A percentile compares a stretch with the other conserved stretches of the same genome.
These are phyloP conservation scores for Globisporangium barbulae DNA, from an alignment of 352 stramenopile species.

Conservation along the genomic window DNA sequence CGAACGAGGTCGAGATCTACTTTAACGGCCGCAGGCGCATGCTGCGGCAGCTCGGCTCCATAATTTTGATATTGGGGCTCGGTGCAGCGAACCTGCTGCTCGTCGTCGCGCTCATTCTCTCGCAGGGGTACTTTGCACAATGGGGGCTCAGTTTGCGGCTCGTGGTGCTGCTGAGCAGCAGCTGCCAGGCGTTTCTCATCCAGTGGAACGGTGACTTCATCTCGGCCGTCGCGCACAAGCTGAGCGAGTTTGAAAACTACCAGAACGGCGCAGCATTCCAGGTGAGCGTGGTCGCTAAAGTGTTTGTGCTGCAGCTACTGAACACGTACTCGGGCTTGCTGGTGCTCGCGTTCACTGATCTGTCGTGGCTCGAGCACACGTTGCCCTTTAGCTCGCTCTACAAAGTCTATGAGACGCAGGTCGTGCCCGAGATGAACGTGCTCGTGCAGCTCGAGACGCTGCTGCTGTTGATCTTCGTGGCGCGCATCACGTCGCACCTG, in stretches of 20 bases:
- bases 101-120: conserved; percentile 27
- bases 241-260: conserved; percentile 39
- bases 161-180: conserved; percentile 26
- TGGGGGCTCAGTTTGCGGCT: conserved; percentile 24
- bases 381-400: conserved; percentile 3
- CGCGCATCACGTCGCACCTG: conserved; percentile 24
- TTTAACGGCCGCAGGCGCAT: conserved; percentile 17
- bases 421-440: conserved; percentile 21
- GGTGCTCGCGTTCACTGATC: conserved; percentile 27
- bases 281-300: conserved; percentile 31
- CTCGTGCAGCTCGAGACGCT: conserved; percentile 45
- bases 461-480: conserved; percentile 30
- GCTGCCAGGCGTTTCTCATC: conserved; percentile 22
- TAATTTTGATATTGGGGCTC: conserved; percentile 20
- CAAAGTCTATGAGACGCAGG: conserved; percentile 11
- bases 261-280: conserved; percentile 23
- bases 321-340: conserved; percentile 37
- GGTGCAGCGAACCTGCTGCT: conserved; percentile 21
- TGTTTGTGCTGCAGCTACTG: conserved; percentile 40
- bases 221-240: conserved; percentile 19
- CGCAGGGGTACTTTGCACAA: conserved; percentile 23
- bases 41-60: conserved; percentile 16
- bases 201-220: conserved; percentile 30
- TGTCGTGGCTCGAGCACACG: conserved; percentile 1
- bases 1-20: conserved; percentile 26